phyloP scores from a whole-genome alignment of 176 grass and related monocot species.

The Zoysia japonica region DNA sequence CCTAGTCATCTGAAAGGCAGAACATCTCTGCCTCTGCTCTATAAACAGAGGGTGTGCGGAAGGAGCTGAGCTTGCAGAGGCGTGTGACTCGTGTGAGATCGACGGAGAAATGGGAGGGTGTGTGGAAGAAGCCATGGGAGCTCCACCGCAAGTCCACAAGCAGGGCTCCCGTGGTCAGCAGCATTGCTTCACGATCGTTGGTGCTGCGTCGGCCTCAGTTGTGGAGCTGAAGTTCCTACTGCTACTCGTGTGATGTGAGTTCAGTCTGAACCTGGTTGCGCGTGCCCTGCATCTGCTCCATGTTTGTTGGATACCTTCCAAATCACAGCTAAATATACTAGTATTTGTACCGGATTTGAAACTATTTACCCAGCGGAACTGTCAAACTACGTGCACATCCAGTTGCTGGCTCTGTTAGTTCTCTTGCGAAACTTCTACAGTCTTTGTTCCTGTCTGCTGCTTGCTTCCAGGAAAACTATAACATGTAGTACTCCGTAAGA shows the following conservation, averaged over 20 bases:
- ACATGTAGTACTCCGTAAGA: too few relatives aligned
- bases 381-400: background rate
- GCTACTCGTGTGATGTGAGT: background rate
- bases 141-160: background rate
- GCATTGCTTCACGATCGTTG: background rate
- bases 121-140: background rate
- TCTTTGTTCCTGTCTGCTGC: background rate
- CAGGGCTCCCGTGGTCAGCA: background rate
- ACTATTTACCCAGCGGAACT: too few relatives aligned
- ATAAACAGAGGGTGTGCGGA: background rate
- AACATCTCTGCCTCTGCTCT: background rate
- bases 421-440: background rate
- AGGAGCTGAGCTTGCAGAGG: background rate
- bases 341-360: background rate
- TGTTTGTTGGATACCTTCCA: background rate
- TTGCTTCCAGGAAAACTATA: too few relatives aligned
- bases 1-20: background rate
- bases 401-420: background rate
- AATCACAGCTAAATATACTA: background rate
- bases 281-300: conserved; percentile 2
- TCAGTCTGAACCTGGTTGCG: background rate
- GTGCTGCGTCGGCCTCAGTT: background rate
- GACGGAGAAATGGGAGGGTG: background rate
- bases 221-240: background rate
- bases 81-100: background rate